Evolutionary conservation across 768 basidiomycete genomes (phyloP), one percentile per base, ranked within the genome.

Genomic region (Albatrellus ellisii): DNA sequence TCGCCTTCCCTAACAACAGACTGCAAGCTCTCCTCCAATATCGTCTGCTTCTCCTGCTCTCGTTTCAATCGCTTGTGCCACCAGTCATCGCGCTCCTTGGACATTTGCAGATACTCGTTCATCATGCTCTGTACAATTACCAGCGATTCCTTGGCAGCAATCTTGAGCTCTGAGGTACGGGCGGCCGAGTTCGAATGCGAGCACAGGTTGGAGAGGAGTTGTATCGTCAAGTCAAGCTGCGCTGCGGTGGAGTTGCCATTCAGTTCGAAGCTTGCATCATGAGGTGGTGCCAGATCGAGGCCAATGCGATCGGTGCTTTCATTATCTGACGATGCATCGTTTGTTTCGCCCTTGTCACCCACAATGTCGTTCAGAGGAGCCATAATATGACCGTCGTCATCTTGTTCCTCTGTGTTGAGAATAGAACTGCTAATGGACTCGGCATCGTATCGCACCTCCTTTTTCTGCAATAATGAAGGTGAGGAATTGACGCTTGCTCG

Each of bases 1-100:
- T 88, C 87, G 12, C 90, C 89, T 57, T 94, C 87, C 43, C 71
- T 68, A 1, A 91, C 90, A 6, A 92, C 89, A 2, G 76, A 74
- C 42, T 80, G 76, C 54, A 97, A 59, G 57, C 85, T 92, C 61
- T 89, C 81, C 60, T 94, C 91, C 92, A 92, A 97, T 21, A 90
- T 65, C 9, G 55, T 63, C 53, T 78, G 76, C 20, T 77, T 66
- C 50, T 70, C 65, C 36, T 69, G 65, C 54, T 89, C 84, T 20
- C 72, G 70, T 48, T 70, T 70, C 8, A 90, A 62, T 50, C 76
- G 72, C 24, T 66, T 61, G 43, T 67, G 69, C 66, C 76, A 91
- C 72, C 81, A 95, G 37, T 72, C 70, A 48, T 95, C 92, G n/a
- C 92, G 68, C 44, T 81, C 79, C 42, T 67, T 66, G 4, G 70